Conservation (phyloP, 164 flowering plant genomes). For the Cinnamomum chago region DNA sequence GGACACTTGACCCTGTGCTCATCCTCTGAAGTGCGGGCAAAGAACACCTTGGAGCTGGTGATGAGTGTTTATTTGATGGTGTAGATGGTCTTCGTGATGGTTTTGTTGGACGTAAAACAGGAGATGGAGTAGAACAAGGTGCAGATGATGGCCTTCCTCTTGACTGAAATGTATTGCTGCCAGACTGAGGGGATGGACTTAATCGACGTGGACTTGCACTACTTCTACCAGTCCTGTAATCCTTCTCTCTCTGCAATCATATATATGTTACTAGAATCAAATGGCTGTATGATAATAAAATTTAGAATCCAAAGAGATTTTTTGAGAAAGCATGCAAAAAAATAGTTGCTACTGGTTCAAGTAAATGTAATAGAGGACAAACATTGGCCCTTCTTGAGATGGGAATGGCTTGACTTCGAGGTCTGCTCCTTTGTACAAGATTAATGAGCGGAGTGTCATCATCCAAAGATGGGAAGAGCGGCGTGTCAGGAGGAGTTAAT, state of each 20-base stretch:
- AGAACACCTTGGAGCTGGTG: conserved; percentile 57
- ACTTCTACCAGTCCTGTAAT: conserved; percentile 60
- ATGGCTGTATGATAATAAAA: not conserved
- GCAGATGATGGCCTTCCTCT: conserved; percentile 76
- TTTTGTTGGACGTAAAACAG: conserved; percentile 37
- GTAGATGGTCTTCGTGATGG: conserved; percentile 72
- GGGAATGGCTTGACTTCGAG: conserved; percentile 72
- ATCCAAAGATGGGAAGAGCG: conserved; percentile 87
- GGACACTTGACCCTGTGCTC: conserved; percentile 57
- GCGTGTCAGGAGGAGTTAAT: conserved; percentile 97
- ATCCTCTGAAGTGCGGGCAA: conserved; percentile 67
- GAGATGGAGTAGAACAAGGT: conserved; percentile 58
- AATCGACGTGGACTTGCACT: conserved; percentile 89
- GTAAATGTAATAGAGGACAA: conserved; percentile 7
- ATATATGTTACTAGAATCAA: not conserved
- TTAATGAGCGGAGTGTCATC: conserved; percentile 56
- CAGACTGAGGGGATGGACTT: conserved; percentile 82
- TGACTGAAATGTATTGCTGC: conserved; percentile 37
- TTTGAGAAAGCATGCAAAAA: not conserved
- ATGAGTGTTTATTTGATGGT: conserved; percentile 62
- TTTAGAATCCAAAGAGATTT: not conserved
- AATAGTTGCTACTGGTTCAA: not conserved
- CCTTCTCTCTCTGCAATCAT: conserved; percentile 63
- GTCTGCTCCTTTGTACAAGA: conserved; percentile 61
- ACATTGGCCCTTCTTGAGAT: conserved; percentile 84